A percentile compares a stretch with the other conserved stretches of the same genome.
These are phyloP conservation scores for Castanea mollissima DNA, from an alignment of 306 rosid genomes.

Conservation along the genomic window DNA sequence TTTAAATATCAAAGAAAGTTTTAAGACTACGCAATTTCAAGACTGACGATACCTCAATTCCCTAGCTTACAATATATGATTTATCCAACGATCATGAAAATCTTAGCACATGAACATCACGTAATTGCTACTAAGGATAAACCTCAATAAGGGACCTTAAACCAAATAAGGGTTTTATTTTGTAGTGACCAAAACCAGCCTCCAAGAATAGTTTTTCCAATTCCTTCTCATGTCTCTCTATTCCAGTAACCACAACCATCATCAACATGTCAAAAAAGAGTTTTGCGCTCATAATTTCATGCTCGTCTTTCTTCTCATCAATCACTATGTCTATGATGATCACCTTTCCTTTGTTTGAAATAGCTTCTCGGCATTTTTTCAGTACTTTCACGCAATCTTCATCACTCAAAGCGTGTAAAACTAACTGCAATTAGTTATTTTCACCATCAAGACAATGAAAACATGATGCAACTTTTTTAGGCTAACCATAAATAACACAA, in stretches of 20 bases:
- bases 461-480: background rate
- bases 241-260: conserved; percentile 42
- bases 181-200: conserved; percentile 51
- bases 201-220: conserved; percentile 47
- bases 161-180: conserved; percentile 34
- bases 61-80: background rate
- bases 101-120: background rate
- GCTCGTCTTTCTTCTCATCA: conserved; percentile 22
- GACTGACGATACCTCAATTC: background rate
- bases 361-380: conserved; percentile 51
- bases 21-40: background rate
- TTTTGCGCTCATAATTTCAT: conserved; percentile 30
- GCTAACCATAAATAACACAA: background rate
- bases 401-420: conserved; percentile 38
- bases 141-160: conserved; percentile 56
- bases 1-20: background rate
- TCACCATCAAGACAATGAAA: background rate
- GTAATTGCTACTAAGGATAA: conserved; percentile 19
- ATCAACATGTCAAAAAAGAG: conserved; percentile 44
- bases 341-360: conserved; percentile 36
- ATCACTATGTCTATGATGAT: conserved; percentile 53
- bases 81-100: no score
- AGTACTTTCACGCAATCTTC: conserved; percentile 41
- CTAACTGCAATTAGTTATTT: conserved; percentile 26
- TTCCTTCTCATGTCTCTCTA: conserved; percentile 46